Conservation (phyloP, 2,329 filamentous ascomycete species). For the Arachnopeziza araneosa region DNA sequence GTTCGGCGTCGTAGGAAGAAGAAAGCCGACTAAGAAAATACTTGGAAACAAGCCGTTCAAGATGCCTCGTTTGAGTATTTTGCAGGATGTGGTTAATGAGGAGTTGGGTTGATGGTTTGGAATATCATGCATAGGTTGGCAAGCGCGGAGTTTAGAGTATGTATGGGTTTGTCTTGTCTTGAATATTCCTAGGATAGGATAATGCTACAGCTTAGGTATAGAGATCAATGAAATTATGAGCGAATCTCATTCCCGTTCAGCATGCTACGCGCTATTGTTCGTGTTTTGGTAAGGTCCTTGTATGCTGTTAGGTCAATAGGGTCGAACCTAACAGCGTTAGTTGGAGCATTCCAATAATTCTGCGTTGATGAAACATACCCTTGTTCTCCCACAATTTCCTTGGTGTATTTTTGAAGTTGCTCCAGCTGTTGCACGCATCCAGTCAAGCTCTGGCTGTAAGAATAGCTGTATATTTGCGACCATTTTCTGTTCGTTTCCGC, state of each 20-base stretch:
- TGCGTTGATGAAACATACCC: conserved; percentile 23
- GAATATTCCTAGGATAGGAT: background rate
- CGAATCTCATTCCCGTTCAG: background rate
- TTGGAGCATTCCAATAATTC: background rate
- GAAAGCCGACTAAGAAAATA: conserved; percentile 47
- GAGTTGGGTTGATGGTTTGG: conserved; percentile 4
- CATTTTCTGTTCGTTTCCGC: conserved; percentile 37
- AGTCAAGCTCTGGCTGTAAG: conserved; percentile 47
- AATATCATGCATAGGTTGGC: background rate
- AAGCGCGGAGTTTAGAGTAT: background rate
- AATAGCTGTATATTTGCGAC: conserved; percentile 52
- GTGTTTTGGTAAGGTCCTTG: conserved; percentile 4
- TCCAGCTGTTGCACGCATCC: conserved; percentile 48
- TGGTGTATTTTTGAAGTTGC: conserved; percentile 50
- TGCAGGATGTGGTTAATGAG: conserved; percentile 76
- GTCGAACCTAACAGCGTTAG: conserved; percentile 11
- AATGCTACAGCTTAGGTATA: background rate
- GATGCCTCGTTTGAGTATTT: conserved; percentile 23
- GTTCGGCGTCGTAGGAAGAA: conserved; percentile 2
- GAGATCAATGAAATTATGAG: background rate
- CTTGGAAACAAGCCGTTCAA: conserved; percentile 53
- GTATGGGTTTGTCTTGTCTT: background rate
- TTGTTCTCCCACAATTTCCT: conserved; percentile 52
- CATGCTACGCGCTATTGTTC: background rate
- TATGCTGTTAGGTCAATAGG: conserved; percentile 10